Conservation (phyloP, 2,329 filamentous ascomycete genomes). For the Samsoniella hepiali region DNA sequence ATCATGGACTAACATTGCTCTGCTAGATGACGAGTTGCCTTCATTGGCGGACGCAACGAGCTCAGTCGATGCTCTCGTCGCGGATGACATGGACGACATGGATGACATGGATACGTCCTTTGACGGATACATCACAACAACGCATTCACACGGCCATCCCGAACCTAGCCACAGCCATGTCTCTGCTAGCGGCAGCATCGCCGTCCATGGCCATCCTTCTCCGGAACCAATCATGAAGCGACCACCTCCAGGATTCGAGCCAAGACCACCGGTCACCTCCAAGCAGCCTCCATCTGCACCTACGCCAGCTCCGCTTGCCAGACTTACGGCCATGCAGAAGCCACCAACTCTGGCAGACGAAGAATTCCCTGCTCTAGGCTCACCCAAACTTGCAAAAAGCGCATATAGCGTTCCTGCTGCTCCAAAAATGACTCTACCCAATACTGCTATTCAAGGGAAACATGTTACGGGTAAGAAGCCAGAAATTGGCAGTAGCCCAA, state of each 20-base stretch:
- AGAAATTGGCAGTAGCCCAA: conserved; percentile 21
- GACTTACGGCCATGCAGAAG: conserved; percentile 34
- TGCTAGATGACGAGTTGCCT: conserved; percentile 60
- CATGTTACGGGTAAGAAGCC: conserved; percentile 32
- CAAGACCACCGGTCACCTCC: not conserved
- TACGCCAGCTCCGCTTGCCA: conserved; percentile 26
- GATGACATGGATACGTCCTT: conserved; percentile 26
- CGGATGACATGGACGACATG: conserved; percentile 45
- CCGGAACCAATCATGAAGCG: conserved; percentile 13
- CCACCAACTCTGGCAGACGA: conserved; percentile 41
- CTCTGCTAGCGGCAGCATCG: not conserved
- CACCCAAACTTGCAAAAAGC: conserved; percentile 38
- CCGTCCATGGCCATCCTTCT: not conserved
- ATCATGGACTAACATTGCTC: conserved; percentile 40
- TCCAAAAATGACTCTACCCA: conserved; percentile 24
- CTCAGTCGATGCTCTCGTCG: conserved; percentile 67
- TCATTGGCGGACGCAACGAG: conserved; percentile 59
- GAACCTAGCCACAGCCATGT: not conserved
- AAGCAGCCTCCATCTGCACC: not conserved
- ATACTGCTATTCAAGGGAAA: conserved; percentile 35
- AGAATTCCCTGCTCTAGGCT: conserved; percentile 59
- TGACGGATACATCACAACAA: conserved; percentile 20
- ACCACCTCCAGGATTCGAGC: conserved; percentile 31
- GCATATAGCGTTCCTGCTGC: conserved; percentile 34
- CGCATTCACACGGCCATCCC: conserved; percentile 9